Evolutionary conservation across 345 rosid species (phyloP).

Genomic region (Citrus sinensis): DVS_A1.0 CM039165.1:8063001-8063500

Average conservation of each 20-base stretch:
- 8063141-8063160: conserved; percentile 75
- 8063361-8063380: conserved; percentile 74
- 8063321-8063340: conserved; percentile 97
- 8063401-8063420: conserved; percentile 36
- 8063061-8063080: conserved; percentile 82
- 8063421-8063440: conserved; percentile 55
- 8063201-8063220: conserved; percentile 63
- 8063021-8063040: conserved; percentile 92
- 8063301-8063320: conserved; percentile 87
- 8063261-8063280: conserved; percentile 60
- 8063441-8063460: conserved; percentile 33
- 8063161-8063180: conserved; percentile 63
- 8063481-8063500: conserved; percentile 87
- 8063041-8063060: conserved; percentile 99
- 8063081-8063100: conserved; percentile 94
- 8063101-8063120: conserved; percentile 88
- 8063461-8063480: conserved; percentile 74
- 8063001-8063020: conserved; percentile 72
- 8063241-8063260: conserved; percentile 67
- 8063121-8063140: conserved; percentile 83
- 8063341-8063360: conserved; percentile 88
- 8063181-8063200: conserved; percentile 42
- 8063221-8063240: conserved; percentile 64
- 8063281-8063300: conserved; percentile 84
- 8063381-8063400: conserved; percentile 35